Base-by-base conservation (phyloP, 2,329 filamentous ascomycete genomes). In the Diaporthe batatas region DNA sequence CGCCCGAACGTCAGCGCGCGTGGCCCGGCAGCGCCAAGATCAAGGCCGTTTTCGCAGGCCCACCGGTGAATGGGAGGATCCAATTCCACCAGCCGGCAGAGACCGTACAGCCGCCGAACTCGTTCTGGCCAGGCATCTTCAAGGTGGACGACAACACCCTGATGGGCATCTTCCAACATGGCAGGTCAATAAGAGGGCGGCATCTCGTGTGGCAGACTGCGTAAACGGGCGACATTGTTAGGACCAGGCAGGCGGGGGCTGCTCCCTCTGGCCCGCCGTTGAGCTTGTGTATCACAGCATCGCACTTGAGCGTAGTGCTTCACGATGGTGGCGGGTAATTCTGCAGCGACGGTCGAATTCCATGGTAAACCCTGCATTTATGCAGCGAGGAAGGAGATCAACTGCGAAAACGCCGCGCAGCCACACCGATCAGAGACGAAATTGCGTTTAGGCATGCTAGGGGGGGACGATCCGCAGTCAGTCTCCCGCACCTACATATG, bases 1-100 rank as follows among this genome's bases (percentile, higher is more conserved):
- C 81, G 0, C 55, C 68, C 1, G 44, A 70, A 21, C 71, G 76
- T 16, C 23, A 51, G 65, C 79, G 80, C 29, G 75, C 77, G 7
- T 86, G 84, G 84, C 82, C 83, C 1, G 76, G 79, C 34, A 79
- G 82, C 58, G 83, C 84, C 0, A 79, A 80, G 6, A 80, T 85
- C 68, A 86, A 86, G 76, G 80, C 79, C 2, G 80, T 83, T 0
- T 85, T 84, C 42, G 71, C 72, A 2, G 69, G 54, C 16, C 57
- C 70, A 54, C 59, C 44, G 14, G 32, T 69, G 2, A 51, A 77
- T 14, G 76, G 75, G 6, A 34, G 25, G 6, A 68, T 75, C 44
- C 75, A 75, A 14, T 75, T 70, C 58, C 70, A 68, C 70, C 67
- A 62, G 57, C 36, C 51, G 11, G 58, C 73, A 2, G 58, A 70